Base-by-base conservation (phyloP, 2,329 filamentous ascomycete genomes). In the Fusarium mundagurra region DNA sequence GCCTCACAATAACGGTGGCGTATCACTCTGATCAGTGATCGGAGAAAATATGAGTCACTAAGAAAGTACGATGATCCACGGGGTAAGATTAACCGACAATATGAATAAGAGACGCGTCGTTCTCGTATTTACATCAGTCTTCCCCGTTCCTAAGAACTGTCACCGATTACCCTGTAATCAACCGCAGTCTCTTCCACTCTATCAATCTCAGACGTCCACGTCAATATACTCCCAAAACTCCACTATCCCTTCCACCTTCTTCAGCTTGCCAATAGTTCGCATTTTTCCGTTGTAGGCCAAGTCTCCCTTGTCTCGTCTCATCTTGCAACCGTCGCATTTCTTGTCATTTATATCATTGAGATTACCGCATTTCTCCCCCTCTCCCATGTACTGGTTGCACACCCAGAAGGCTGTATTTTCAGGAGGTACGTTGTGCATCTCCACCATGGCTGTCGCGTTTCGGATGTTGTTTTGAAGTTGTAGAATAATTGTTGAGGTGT, bases 131-230 rank as follows among this genome's bases (percentile, higher is more conserved):
- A 7, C 9, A 29, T 7, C 20, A 11, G 13, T 29, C 13, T 29
- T 17, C 14, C 10, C 7, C 8, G 9, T 12, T n/a, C 9, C 3
- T 2, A 4, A 9, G 14, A 13, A 17, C 0, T 1, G 2, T n/a
- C 29, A 13, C 0, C 0, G 5, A 12, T 8, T 20, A 36, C 22
- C 31, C 22, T 27, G 18, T 10, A 27, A 2, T n/a, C 17, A 16
- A 4, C 12, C 4, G 4, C 20, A 6, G 9, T 11, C 20, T 2
- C 20, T 29, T 6, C 20, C 20, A 6, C 20, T 4, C n/a, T 6
- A 8, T 22, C 3, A 51, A 27, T 0, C 31, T 27, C n/a, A 36
- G 11, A 27, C 33, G 6, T 36, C 29, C 14, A 36, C n/a, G 13
- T 34, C 14, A 31, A 36, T 11, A 6, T 27, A 53, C 5, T 53